Evolutionary conservation across 768 basidiomycete genomes (phyloP).

Genomic region (Gymnopilus junonius): DNA sequence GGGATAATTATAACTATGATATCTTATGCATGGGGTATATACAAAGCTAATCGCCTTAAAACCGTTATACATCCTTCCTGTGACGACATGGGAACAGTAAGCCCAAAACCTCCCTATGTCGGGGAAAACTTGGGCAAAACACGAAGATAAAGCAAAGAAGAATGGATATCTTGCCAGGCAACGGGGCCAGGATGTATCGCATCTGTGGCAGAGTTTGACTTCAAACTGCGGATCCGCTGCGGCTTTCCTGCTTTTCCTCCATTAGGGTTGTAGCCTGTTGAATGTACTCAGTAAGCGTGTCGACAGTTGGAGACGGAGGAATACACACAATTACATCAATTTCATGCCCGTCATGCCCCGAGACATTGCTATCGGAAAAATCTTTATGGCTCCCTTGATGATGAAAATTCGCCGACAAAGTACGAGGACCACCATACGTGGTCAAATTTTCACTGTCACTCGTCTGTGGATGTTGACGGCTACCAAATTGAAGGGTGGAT

Average conservation of each 20-base stretch:
- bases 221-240: neutral
- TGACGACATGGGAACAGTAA: neutral
- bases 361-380: neutral
- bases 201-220: neutral
- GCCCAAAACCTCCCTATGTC: neutral
- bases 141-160: neutral
- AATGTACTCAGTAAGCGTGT: neutral
- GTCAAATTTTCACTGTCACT: neutral
- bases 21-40: too few species aligned
- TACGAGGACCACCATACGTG: neutral
- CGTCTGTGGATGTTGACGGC: neutral
- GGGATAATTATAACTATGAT: too few species aligned
- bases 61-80: too few species aligned
- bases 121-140: neutral
- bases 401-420: neutral
- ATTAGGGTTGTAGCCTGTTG: neutral
- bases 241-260: neutral
- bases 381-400: conserved; percentile 3
- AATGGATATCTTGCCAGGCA: neutral
- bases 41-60: too few species aligned
- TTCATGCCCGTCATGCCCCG: neutral
- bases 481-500: neutral
- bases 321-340: neutral
- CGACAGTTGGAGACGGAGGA: neutral
- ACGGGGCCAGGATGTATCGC: neutral